phyloP scores from a whole-genome alignment of 192 early-diverging fungal species.

The Podila epicladia region DNA sequence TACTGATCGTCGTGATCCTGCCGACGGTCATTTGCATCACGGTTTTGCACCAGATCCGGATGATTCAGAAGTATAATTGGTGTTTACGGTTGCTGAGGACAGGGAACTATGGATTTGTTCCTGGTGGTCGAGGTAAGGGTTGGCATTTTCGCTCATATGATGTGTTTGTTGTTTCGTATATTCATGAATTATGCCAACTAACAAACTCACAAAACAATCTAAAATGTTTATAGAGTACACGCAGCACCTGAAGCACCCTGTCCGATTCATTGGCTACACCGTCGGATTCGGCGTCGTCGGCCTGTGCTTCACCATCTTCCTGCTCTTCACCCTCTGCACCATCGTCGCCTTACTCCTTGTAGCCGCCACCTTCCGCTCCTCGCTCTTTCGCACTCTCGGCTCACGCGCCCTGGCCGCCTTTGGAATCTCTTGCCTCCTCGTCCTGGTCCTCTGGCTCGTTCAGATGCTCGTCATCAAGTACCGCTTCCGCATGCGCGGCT shows the following conservation, averaged over 20 bases:
- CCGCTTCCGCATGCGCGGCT: conserved; percentile 49
- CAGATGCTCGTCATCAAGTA: conserved; percentile 49
- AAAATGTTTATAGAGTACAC: conserved; percentile 23
- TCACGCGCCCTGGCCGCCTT: conserved; percentile 34
- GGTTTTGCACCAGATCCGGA: conserved; percentile 36
- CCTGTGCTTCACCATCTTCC: conserved; percentile 42
- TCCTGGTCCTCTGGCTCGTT: conserved; percentile 42
- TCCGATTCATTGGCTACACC: conserved; percentile 48
- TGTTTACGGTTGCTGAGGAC: conserved; percentile 37
- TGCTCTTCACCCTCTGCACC: conserved; percentile 37
- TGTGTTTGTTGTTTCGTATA: neutral
- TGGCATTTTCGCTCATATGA: neutral
- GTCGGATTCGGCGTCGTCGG: conserved; percentile 49
- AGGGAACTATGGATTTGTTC: conserved; percentile 46
- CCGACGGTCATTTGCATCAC: conserved; percentile 38
- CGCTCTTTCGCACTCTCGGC: conserved; percentile 34
- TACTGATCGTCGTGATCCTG: conserved; percentile 29
- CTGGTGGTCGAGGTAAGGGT: conserved; percentile 43
- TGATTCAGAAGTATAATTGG: conserved; percentile 53
- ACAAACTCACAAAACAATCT: neutral
- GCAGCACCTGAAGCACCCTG: conserved; percentile 45
- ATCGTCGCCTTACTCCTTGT: conserved; percentile 44
- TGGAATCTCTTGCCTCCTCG: conserved; percentile 32
- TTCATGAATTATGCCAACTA: neutral
- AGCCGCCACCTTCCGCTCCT: conserved; percentile 47